phyloP scores from a whole-genome alignment of 2,329 filamentous ascomycete genomes.

The Stachybotrys echinatus region DNA sequence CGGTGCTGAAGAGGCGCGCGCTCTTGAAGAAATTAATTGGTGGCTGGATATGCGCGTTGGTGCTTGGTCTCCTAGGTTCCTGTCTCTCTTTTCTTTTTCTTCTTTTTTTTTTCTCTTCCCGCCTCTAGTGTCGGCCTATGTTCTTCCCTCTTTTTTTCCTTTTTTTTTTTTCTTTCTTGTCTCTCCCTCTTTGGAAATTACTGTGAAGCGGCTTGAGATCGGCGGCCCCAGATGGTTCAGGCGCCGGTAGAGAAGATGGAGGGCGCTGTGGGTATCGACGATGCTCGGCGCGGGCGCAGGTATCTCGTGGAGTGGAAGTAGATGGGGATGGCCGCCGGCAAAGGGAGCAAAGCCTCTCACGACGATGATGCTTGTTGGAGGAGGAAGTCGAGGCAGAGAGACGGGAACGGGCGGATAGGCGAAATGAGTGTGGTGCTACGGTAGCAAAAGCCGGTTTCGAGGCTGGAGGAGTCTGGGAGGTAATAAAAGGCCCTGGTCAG shows the following conservation, averaged over 20 bases:
- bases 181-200: background rate
- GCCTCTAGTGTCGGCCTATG: background rate
- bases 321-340: background rate
- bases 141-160: background rate
- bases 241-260: background rate
- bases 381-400: background rate
- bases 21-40: background rate
- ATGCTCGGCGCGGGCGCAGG: background rate
- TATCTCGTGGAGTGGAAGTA: background rate
- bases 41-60: background rate
- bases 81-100: background rate
- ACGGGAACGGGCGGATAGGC: background rate
- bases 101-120: background rate
- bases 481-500: constrained; percentile 1
- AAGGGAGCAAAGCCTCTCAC: background rate
- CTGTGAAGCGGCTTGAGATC: background rate
- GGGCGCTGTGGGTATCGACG: no score
- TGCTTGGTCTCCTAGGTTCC: background rate
- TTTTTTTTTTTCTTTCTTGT: background rate
- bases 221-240: background rate
- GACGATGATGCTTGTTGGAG: background rate
- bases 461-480: background rate
- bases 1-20: background rate
- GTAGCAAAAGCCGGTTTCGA: background rate
- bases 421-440: background rate